Conservation (phyloP, 2,329 filamentous ascomycete species). For the Curvularia hawaiiensis region DNA sequence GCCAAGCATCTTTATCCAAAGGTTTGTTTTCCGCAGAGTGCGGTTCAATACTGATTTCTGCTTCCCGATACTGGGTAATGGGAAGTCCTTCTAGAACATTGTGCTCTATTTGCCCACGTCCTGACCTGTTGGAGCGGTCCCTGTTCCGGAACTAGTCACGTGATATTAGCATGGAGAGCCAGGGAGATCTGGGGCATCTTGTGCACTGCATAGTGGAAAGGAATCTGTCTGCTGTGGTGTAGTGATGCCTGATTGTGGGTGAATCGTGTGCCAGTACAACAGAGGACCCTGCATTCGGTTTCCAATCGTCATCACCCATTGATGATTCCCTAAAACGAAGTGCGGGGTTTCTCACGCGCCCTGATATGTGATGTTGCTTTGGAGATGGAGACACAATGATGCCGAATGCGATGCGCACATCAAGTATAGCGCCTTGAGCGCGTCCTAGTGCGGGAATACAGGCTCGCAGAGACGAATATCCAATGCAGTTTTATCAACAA, state of each 20-base stretch:
- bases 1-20: constrained; percentile 69
- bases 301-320: not conserved
- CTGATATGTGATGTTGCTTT: not conserved
- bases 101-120: constrained; percentile 65
- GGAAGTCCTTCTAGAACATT: constrained; percentile 77
- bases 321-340: not conserved
- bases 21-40: constrained; percentile 67
- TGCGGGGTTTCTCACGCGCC: not conserved
- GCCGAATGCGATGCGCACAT: constrained; percentile 8
- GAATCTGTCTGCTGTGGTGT: not conserved
- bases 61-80: constrained; percentile 86
- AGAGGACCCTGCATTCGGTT: not conserved
- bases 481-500: constrained; percentile 4
- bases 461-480: constrained; percentile 4
- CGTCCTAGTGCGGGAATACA: not conserved
- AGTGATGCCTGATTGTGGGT: not conserved
- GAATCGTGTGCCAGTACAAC: not conserved
- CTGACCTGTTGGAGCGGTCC: constrained; percentile 62
- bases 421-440: constrained; percentile 15
- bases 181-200: not conserved
- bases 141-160: constrained; percentile 59
- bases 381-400: constrained; percentile 3
- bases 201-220: not conserved
- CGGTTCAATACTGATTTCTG: constrained; percentile 68
- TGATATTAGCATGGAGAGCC: constrained; percentile 25